phyloP scores from a whole-genome alignment of 202 grass and related monocot genomes.

The Carex arenaria region DNA sequence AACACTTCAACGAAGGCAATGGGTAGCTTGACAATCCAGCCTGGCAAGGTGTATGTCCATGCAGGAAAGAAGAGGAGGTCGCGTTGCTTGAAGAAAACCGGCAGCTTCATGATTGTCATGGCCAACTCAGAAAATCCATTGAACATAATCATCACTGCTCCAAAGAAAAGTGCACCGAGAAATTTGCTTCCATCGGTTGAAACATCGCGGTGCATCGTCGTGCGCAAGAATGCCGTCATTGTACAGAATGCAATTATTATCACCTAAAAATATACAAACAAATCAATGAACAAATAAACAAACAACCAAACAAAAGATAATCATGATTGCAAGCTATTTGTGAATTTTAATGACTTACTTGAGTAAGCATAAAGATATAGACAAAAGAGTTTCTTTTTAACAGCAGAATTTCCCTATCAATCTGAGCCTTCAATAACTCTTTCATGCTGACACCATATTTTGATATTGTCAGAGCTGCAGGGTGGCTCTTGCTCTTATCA shows the following conservation, averaged over 20 bases:
- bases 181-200: constrained; percentile 5
- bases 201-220: background rate
- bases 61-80: constrained; percentile 33
- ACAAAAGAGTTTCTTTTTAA: constrained; percentile 52
- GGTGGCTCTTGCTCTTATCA: constrained; percentile 33
- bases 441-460: constrained; percentile 33
- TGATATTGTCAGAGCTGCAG: constrained; percentile 29
- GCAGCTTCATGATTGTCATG: constrained; percentile 27
- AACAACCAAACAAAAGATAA: background rate
- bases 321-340: background rate
- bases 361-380: constrained; percentile 31
- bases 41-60: constrained; percentile 24
- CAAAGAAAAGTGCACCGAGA: constrained; percentile 20
- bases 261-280: constrained; percentile 28
- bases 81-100: constrained; percentile 36
- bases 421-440: constrained; percentile 35
- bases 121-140: constrained; percentile 32
- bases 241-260: constrained; percentile 25
- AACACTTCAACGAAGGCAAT: constrained; percentile 1
- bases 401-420: constrained; percentile 41
- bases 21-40: constrained; percentile 27
- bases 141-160: constrained; percentile 12
- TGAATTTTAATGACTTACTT: constrained; percentile 9
- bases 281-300: background rate
- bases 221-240: constrained; percentile 44